These are phyloP conservation scores for Hypoxylon lenormandii DNA, from an alignment of 495 filamentous ascomycete genomes.

Conservation along the genomic window DNA sequence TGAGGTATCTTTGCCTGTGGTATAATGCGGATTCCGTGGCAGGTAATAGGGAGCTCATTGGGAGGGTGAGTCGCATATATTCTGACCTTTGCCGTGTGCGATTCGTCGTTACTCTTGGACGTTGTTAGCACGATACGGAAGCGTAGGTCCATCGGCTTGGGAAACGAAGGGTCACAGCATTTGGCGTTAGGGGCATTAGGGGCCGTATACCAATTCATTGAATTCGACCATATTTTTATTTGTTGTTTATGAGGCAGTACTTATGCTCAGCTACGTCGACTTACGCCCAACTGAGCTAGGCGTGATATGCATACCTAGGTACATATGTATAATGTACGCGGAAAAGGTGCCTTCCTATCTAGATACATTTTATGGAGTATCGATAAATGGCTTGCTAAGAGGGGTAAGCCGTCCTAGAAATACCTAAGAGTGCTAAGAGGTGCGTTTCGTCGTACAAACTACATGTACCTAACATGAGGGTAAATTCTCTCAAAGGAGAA, in stretches of 20 bases:
- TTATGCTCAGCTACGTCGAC: not conserved
- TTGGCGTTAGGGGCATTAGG: slow-evolving; percentile 52
- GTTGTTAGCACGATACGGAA: slow-evolving; percentile 44
- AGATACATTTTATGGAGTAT: slow-evolving; percentile 29
- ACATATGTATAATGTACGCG: too few species aligned
- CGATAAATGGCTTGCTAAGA: slow-evolving; percentile 15
- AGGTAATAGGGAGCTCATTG: slow-evolving; percentile 29
- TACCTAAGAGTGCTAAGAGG: too few species aligned
- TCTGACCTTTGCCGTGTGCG: slow-evolving; percentile 27
- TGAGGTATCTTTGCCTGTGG: slow-evolving; percentile 33
- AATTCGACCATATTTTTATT: slow-evolving; percentile 50
- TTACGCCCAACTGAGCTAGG: slow-evolving; percentile 15
- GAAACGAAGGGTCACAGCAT: slow-evolving; percentile 53
- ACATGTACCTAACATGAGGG: not conserved
- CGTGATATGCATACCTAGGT: slow-evolving; percentile 34
- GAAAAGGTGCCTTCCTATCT: slow-evolving; percentile 12
- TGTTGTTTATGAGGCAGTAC: slow-evolving; percentile 36
- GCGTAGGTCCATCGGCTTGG: slow-evolving; percentile 51
- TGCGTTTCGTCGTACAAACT: slow-evolving; percentile 3
- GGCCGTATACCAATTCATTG: slow-evolving; percentile 52
- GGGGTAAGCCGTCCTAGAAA: slow-evolving; percentile 6
- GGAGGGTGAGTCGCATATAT: slow-evolving; percentile 35
- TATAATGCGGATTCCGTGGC: slow-evolving; percentile 15
- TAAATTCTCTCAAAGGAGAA: slow-evolving; percentile 4
- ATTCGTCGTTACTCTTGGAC: slow-evolving; percentile 29